Percentiles rank a stretch among this genome's conserved stretches.
These are phyloP conservation scores for Globisporangium splendens DNA, from an alignment of 352 stramenopile genomes.

Conservation along the genomic window DNA sequence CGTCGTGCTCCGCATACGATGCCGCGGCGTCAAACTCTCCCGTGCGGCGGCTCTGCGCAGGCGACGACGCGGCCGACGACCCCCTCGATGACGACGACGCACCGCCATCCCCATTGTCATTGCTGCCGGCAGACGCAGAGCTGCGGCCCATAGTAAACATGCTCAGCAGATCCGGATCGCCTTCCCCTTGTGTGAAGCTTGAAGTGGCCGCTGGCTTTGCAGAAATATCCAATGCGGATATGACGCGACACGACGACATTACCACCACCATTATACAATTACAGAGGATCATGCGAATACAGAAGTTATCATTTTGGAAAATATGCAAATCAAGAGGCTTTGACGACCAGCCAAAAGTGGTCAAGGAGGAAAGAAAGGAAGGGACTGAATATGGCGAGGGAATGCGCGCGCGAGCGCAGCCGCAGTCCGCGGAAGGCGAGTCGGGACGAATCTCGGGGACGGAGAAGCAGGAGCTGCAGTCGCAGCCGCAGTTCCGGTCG, in stretches of 20 bases:
- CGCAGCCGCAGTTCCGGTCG: background rate
- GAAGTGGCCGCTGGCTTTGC: conserved; percentile 7
- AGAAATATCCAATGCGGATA: background rate
- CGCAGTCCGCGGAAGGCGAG: conserved; percentile 7
- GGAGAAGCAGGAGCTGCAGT: conserved; percentile 4
- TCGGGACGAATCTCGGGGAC: background rate
- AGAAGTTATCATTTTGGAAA: too few relatives aligned
- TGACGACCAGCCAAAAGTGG: background rate
- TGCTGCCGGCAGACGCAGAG: too few relatives aligned
- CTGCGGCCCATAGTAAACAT: too few relatives aligned
- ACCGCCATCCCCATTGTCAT: too few relatives aligned
- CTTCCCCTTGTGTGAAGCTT: background rate
- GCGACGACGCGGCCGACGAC: background rate
- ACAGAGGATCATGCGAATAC: background rate
- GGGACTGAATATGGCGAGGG: background rate
- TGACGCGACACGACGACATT: background rate
- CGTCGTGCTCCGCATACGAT: background rate
- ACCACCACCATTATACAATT: background rate
- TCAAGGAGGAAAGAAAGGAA: background rate
- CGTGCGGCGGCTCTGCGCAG: background rate
- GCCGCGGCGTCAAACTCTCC: background rate
- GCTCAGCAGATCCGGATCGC: too few relatives aligned
- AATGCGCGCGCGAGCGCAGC: background rate
- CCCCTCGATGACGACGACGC: background rate
- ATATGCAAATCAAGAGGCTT: too few relatives aligned